phyloP scores from a whole-genome alignment of 139 green algal species.

The Haematococcus lacustris region DNA sequence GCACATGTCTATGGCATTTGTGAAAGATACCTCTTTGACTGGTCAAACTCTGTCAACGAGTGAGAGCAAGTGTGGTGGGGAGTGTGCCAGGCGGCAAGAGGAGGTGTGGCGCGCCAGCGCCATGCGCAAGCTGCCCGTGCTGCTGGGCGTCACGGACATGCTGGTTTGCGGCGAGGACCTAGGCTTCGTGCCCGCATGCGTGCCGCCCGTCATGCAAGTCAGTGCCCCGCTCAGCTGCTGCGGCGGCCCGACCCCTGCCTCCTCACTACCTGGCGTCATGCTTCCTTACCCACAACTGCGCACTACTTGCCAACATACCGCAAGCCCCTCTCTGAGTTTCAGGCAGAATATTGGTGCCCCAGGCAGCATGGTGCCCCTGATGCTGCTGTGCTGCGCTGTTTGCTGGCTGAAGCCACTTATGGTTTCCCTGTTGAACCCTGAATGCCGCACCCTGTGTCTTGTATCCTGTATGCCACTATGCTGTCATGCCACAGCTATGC shows the following conservation, averaged over 20 bases:
- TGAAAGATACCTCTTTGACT: no score
- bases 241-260: background rate
- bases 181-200: constrained; percentile 78
- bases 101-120: constrained; percentile 55
- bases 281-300: background rate
- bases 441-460: no score
- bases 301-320: background rate
- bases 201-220: constrained; percentile 80
- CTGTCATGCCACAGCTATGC: no score
- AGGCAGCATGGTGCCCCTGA: background rate
- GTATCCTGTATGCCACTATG: no score
- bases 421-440: no score
- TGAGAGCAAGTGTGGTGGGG: no score
- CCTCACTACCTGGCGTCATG: background rate
- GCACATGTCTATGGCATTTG: no score
- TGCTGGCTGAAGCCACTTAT: background rate
- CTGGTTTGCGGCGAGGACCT: constrained; percentile 78
- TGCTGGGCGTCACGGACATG: constrained; percentile 72
- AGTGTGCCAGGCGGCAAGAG: background rate
- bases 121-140: constrained; percentile 73
- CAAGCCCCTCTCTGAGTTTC: background rate
- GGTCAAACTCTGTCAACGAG: no score
- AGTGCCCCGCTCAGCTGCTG: background rate
- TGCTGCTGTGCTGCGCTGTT: background rate
- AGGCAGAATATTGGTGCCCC: background rate